Evolutionary conservation across 1,139 yeast genomes (phyloP).

Genomic region (Pichia sp.): DNA sequence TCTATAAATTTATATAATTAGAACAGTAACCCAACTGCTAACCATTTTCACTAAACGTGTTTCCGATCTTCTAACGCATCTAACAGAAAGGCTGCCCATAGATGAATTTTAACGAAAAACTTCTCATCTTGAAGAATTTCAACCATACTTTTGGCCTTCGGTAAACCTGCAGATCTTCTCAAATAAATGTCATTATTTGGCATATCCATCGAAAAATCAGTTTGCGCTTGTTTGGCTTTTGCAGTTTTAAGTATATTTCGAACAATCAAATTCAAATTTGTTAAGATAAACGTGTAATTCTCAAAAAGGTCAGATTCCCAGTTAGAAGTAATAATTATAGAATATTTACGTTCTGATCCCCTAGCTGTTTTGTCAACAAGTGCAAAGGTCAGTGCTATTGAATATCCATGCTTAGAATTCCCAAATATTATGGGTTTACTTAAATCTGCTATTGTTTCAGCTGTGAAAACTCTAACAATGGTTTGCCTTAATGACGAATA

Average conservation of each 20-base stretch:
- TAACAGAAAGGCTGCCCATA: conserved; percentile 54
- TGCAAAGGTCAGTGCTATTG: conserved; percentile 61
- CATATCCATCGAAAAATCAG: conserved; percentile 21
- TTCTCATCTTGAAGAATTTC: conserved; percentile 55
- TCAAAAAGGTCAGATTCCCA: conserved; percentile 45
- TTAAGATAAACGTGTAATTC: conserved; percentile 52
- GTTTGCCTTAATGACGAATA: conserved; percentile 54
- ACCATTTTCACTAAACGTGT: conserved; percentile 1
- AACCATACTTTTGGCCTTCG: conserved; percentile 50
- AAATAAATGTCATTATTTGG: conserved; percentile 47
- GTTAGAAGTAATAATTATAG: conserved; percentile 58
- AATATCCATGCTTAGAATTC: conserved; percentile 61
- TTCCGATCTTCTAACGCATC: conserved; percentile 17
- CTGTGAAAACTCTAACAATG: conserved; percentile 61
- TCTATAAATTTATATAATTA: too few relatives aligned
- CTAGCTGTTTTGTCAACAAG: conserved; percentile 65
- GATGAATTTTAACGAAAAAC: conserved; percentile 58
- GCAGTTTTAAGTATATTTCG: conserved; percentile 5
- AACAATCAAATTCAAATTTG: conserved; percentile 34
- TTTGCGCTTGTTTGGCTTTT: neutral
- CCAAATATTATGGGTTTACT: conserved; percentile 67
- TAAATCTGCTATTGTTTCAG: conserved; percentile 64
- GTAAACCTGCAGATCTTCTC: conserved; percentile 42
- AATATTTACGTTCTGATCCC: conserved; percentile 72
- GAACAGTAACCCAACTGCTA: too few relatives aligned